Evolutionary conservation across 495 filamentous ascomycete genomes (phyloP), one percentile per base, ranked within the genome.

Genomic region (Cladorrhinum samala): DNA sequence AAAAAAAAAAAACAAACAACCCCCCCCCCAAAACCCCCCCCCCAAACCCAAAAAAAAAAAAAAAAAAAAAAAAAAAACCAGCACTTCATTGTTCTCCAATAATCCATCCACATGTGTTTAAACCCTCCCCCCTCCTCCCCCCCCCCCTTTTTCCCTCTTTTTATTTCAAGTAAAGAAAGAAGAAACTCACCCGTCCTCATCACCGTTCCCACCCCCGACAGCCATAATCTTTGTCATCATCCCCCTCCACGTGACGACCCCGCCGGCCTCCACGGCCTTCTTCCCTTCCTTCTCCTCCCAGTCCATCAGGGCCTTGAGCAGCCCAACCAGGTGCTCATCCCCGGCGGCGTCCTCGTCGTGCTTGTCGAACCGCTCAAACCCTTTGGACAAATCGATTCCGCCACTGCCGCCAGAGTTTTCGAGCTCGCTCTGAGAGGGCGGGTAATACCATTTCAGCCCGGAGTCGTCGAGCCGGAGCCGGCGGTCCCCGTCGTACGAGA

Each of bases 181-280:
- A 14, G 13, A 5, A 39, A 68, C 77, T 53, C 71, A 93, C 89
- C 86, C 86, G 70, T 89, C 84, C 69, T 85, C 77, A 55, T 92
- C 87, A 67, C n/a, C n/a, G n/a, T n/a, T n/a, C n/a, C n/a, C n/a
- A n/a, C 85, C 96, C 6, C 90, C 89, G 1, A 85, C 76, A 2
- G 85, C 79, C 81, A 97, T 81, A 52, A 98, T 91, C 89, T 96
- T 99, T 51, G 93, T 97, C 87, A 99, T 89, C 89, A 99, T 96
- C 18, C 93, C 93, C 60, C 93, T 75, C 92, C 92, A 99, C 0
- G 92, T 96, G 43, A 97, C 79, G 41, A 99, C 65, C n/a, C n/a
- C n/a, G n/a, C n/a, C n/a, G 54, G 96, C 85, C 8, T 85, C 84
- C 40, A 88, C 81, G 30, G 84, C 83, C 62, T 73, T 82, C 60